Base-by-base conservation (phyloP, 176 grass and related monocot genomes). In the Olyra latifolia region DNA sequence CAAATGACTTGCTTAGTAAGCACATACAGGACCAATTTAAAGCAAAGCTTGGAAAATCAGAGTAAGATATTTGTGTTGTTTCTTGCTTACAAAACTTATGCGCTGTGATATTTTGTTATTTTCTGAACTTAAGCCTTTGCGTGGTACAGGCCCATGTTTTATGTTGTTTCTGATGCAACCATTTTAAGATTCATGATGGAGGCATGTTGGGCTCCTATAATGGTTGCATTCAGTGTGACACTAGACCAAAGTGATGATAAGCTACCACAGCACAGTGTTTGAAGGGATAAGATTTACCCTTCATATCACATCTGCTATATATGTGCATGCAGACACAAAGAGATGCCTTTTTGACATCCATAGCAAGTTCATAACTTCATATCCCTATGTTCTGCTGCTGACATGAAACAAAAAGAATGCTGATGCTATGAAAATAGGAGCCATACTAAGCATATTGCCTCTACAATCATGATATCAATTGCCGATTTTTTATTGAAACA, bases 341-440 rank as follows among this genome's bases (percentile, higher is more conserved):
- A 84, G 95, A 98, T 81, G 95, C 95, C 55, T 98, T 98, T 77
- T 91, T 98, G 58, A 98, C 92, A 62, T 89, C 95, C 47, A 91
- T 98, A 76, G 95, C 95, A 46, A n/a, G n/a, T n/a, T n/a, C n/a
- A n/a, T n/a, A 98, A 98, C 87, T 98, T 98, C 64, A 98, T 90
- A 61, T 93, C 88, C 63, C 95, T 95, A 35, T 92, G 95, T 86
- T 98, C 83, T 81, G 95, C 95, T 74, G 95, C 88, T 48, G 90
- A 91, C 30, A 98, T 98, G 95, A 98, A 98, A 80, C 95, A n/a
- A 98, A 63, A 98, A 95, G 76, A 98, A 95, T 84, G 84, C 93
- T 45, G 92, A 98, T 76, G 92, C 95, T 80, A 80, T 98, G 71
- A 98, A 98, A 85, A 91, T 94, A 87, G 71, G 64, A 83, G 50